phyloP scores from a whole-genome alignment of 2,329 filamentous ascomycete genomes.

The Rugonectria rugulosa region DNA sequence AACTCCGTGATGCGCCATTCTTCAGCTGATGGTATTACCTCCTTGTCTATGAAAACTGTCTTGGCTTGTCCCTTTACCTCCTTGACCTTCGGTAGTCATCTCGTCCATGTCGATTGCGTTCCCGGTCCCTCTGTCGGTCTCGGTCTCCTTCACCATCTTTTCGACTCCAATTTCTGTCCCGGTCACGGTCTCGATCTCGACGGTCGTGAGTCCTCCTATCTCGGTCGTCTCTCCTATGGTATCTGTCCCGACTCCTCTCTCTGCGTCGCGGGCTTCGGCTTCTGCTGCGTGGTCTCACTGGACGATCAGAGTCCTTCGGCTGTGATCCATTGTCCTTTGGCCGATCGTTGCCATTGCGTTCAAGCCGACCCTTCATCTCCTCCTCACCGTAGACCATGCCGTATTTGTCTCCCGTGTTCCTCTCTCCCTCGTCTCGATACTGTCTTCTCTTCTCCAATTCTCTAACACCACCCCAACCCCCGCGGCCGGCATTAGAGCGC shows the following conservation, averaged over 20 bases:
- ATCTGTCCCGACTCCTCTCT: slow-evolving; percentile 38
- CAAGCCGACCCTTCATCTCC: slow-evolving; percentile 64
- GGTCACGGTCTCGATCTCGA: slow-evolving; percentile 37
- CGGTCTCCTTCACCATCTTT: slow-evolving; percentile 40
- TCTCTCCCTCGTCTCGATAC: slow-evolving; percentile 74
- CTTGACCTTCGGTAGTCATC: slow-evolving; percentile 32
- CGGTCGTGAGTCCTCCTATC: slow-evolving; percentile 39
- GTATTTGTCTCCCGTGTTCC: slow-evolving; percentile 61
- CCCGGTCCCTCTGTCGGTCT: slow-evolving; percentile 39
- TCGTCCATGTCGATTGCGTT: slow-evolving; percentile 34
- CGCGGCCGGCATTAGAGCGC: slow-evolving; percentile 60
- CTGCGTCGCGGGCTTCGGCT: slow-evolving; percentile 27
- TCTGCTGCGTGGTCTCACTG: slow-evolving; percentile 26
- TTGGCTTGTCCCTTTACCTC: slow-evolving; percentile 26
- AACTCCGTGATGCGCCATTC: slow-evolving; percentile 8
- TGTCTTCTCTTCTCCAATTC: slow-evolving; percentile 90
- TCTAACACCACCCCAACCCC: slow-evolving; percentile 90
- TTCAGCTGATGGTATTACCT: background rate
- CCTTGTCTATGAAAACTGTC: slow-evolving; percentile 1
- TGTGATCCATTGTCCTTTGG: slow-evolving; percentile 25
- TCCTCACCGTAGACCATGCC: slow-evolving; percentile 83
- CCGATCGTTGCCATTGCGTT: slow-evolving; percentile 46
- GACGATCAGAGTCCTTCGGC: slow-evolving; percentile 16
- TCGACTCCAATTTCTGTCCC: slow-evolving; percentile 39
- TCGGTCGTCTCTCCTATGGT: slow-evolving; percentile 37